These are phyloP conservation scores for Aspergillus hortae DNA, from an alignment of 2,329 filamentous ascomycete species.

Conservation along the genomic window DNA sequence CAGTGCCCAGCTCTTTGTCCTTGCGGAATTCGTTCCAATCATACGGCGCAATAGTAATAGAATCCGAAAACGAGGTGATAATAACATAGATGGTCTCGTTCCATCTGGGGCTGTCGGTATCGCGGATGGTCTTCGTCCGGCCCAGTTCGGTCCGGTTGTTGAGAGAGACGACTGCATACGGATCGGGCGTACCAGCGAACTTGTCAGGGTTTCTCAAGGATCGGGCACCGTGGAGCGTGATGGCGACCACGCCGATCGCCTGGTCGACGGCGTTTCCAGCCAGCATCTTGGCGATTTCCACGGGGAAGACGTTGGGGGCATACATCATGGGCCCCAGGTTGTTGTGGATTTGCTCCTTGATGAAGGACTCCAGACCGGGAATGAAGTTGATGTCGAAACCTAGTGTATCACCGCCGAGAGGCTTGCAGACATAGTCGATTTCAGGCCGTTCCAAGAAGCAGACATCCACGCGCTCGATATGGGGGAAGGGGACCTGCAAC, in stretches of 20 bases:
- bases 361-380: slow-evolving; percentile 87
- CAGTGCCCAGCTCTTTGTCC: slow-evolving; percentile 88
- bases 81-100: slow-evolving; percentile 97
- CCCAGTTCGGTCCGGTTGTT: slow-evolving; percentile 79
- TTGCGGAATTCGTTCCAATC: slow-evolving; percentile 97
- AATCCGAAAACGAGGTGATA: slow-evolving; percentile 83
- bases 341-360: slow-evolving; percentile 91
- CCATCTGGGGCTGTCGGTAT: slow-evolving; percentile 86
- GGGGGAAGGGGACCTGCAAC: slow-evolving; percentile 91
- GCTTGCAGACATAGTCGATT: slow-evolving; percentile 98
- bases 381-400: slow-evolving; percentile 99
- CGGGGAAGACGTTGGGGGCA: slow-evolving; percentile 92
- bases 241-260: slow-evolving; percentile 86
- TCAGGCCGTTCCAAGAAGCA: slow-evolving; percentile 85
- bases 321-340: slow-evolving; percentile 98
- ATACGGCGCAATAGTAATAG: slow-evolving; percentile 77
- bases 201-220: slow-evolving; percentile 94
- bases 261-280: slow-evolving; percentile 91
- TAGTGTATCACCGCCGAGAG: slow-evolving; percentile 88
- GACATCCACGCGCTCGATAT: slow-evolving; percentile 91
- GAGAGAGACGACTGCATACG: slow-evolving; percentile 80
- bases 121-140: slow-evolving; percentile 81
- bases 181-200: slow-evolving; percentile 86
- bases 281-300: slow-evolving; percentile 97
- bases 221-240: slow-evolving; percentile 86